phyloP scores from a whole-genome alignment of 2,329 filamentous ascomycete species.

The Penicillium sp. region DNA sequence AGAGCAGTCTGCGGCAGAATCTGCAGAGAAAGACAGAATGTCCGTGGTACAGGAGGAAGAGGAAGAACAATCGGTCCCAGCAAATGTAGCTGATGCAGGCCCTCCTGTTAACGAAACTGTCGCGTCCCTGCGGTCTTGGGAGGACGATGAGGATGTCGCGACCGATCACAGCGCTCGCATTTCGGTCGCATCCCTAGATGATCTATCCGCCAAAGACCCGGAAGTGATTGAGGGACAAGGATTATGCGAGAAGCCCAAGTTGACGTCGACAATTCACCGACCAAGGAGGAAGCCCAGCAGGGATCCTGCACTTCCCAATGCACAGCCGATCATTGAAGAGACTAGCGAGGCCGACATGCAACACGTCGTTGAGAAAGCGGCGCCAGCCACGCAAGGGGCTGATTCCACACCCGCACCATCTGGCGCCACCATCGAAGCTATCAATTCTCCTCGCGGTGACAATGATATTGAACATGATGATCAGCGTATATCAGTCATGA shows the following conservation, averaged over 20 bases:
- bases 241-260: conserved; percentile 32
- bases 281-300: conserved; percentile 34
- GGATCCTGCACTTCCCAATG: conserved; percentile 25
- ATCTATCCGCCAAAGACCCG: conserved; percentile 21
- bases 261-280: conserved; percentile 30
- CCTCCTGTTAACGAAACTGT: conserved; percentile 19
- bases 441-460: conserved; percentile 20
- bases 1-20: conserved; percentile 13
- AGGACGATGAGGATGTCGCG: conserved; percentile 20
- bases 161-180: conserved; percentile 24
- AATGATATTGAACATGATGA: conserved; percentile 15
- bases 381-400: conserved; percentile 31
- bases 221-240: conserved; percentile 39
- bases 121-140: conserved; percentile 23
- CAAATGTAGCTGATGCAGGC: not conserved
- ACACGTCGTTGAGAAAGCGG: conserved; percentile 21
- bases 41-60: conserved; percentile 25
- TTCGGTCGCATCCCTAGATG: conserved; percentile 26
- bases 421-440: conserved; percentile 23
- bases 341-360: conserved; percentile 25
- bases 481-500: conserved; percentile 20
- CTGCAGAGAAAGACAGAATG: conserved; percentile 21
- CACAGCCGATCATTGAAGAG: conserved; percentile 26
- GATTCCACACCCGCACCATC: conserved; percentile 22
- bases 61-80: conserved; percentile 15